Base-by-base conservation (phyloP, 2,329 filamentous ascomycete species). In the Fusarium longipes region DNA sequence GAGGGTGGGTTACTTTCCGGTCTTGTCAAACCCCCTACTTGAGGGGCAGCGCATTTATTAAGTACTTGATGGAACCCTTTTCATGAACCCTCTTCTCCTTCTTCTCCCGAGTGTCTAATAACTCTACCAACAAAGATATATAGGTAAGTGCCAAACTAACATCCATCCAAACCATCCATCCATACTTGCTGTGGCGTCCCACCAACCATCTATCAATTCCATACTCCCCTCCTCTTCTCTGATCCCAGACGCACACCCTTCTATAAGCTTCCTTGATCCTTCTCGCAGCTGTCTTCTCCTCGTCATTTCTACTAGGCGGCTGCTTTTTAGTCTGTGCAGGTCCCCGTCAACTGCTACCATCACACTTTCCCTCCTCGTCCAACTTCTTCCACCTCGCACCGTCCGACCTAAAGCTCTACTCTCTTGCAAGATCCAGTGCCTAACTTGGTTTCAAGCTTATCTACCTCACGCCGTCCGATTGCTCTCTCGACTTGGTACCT, bases 291-390 rank as follows among this genome's bases (percentile, higher is more conserved):
- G 43, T 50, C 62, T 57, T 18, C 55, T 58, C 50, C 48, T 56
- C 63, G 24, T 67, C 58, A 49, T 55, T 36, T 24, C 48, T 24
- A 65, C 51, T n/a, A 33, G 54, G 17, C 15, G 22, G 20, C 30
- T 62, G 20, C 63, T 59, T 71, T 70, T 70, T 65, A 64, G 65
- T 55, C 64, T 65, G 70, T 66, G 65, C 70, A 63, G 33, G 66
- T 60, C 65, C 67, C 59, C 64, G 55, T 67, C 57, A 57, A 56
- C 45, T 55, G 43, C 68, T 61, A 53, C 61, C 67, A 58, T 68
- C 55, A 53, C 47, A 43, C 58, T 63, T 68, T 65, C 63, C 47
- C 65, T 43, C 64, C 29, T 52, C 20, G 29, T 29, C 36, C 35
- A 32, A 39, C 54, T 58, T 62, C 20, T 43, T 53, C 25, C 49